Percentiles rank a stretch among this genome's conserved stretches.
Conservation (phyloP, 495 filamentous ascomycete species). For the Achaetomiella virescens region DNA sequence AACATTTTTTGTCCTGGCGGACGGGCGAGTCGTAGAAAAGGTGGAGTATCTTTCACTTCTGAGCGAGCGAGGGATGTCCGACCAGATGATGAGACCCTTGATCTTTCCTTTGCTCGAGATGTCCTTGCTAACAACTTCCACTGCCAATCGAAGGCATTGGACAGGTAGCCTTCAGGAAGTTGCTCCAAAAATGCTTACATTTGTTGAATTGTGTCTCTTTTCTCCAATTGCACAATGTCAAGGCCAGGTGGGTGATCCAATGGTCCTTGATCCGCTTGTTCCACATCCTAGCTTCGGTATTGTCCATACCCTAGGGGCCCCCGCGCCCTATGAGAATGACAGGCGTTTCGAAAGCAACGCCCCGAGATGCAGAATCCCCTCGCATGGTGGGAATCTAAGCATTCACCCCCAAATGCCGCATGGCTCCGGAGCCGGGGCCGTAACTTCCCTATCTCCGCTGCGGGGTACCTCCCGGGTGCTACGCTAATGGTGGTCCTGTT, state of each 20-base stretch:
- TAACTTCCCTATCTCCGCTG: constrained; percentile 14
- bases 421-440: background rate
- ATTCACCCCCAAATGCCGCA: background rate
- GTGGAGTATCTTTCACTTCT: constrained; percentile 47
- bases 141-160: constrained; percentile 47
- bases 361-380: background rate
- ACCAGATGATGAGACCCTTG: constrained; percentile 48
- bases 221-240: too few relatives aligned
- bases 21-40: constrained; percentile 48
- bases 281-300: too few relatives aligned
- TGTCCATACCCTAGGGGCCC: too few relatives aligned
- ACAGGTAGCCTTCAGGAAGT: constrained; percentile 36
- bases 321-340: background rate
- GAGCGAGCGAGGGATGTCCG: constrained; percentile 47
- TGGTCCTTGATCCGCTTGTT: too few relatives aligned
- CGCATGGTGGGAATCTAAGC: too few relatives aligned
- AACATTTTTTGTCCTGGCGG: constrained; percentile 51
- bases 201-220: too few relatives aligned
- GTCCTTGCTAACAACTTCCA: constrained; percentile 23
- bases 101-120: background rate
- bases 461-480: constrained; percentile 3
- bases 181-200: too few relatives aligned
- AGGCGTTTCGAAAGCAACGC: background rate
- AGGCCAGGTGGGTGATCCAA: too few relatives aligned
- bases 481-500: too few relatives aligned